These are phyloP conservation scores for Kokia cookei DNA, from an alignment of 441 rosid genomes.

Conservation along the genomic window DNA sequence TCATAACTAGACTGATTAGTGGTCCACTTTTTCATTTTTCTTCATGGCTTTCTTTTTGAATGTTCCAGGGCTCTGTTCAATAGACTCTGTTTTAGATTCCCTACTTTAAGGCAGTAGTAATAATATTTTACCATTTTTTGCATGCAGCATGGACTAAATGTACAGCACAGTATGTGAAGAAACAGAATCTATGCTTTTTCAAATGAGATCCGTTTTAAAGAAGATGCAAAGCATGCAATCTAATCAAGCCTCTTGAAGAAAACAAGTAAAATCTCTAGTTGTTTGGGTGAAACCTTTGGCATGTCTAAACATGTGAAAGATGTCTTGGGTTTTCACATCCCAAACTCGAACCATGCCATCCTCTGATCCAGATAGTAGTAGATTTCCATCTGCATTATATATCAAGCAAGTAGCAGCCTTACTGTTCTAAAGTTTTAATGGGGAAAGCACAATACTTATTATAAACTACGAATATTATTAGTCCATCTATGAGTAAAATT, in stretches of 20 bases:
- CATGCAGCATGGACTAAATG: no score
- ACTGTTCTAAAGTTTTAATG: constrained; percentile 28
- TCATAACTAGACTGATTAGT: no score
- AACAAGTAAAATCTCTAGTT: not conserved
- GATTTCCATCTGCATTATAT: constrained; percentile 44
- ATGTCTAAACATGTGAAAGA: constrained; percentile 53
- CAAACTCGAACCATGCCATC: constrained; percentile 75
- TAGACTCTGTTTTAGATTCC: no score
- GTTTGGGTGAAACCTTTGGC: constrained; percentile 26
- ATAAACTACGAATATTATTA: not conserved
- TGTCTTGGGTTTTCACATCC: constrained; percentile 43
- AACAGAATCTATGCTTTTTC: no score
- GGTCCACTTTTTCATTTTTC: no score
- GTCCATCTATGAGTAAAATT: not conserved
- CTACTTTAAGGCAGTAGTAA: no score
- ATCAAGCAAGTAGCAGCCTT: constrained; percentile 75
- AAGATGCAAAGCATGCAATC: not conserved
- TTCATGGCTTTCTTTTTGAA: no score
- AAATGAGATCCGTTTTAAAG: no score
- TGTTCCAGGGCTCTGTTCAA: no score
- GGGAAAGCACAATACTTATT: not conserved
- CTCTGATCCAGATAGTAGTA: constrained; percentile 74
- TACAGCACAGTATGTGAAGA: no score
- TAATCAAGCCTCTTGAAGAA: not conserved
- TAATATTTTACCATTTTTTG: no score